Conservation (phyloP, 306 rosid species). For the Prunus mira region DNA sequence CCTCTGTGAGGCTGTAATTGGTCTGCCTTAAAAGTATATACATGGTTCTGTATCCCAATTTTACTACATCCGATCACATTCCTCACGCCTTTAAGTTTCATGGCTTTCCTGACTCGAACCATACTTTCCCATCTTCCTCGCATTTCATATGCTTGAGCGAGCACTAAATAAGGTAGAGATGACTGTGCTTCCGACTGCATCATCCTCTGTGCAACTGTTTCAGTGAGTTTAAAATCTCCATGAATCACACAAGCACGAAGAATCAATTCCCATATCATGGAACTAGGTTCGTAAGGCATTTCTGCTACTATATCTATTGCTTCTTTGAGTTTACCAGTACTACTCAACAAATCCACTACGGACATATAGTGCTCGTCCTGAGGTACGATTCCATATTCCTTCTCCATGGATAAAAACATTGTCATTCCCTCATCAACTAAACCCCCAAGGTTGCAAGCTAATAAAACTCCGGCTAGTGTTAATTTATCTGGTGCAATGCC, state of each 20-base stretch:
- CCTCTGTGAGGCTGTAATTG: conserved; percentile 59
- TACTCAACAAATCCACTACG: conserved; percentile 60
- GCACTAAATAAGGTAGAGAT: conserved; percentile 54
- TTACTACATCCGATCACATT: conserved; percentile 55
- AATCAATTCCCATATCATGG: conserved; percentile 51
- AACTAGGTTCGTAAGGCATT: conserved; percentile 44
- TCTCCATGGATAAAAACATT: conserved; percentile 58
- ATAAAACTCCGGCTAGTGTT: conserved; percentile 61
- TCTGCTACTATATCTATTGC: conserved; percentile 48
- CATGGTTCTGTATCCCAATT: conserved; percentile 53
- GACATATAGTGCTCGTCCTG: conserved; percentile 52
- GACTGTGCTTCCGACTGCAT: conserved; percentile 51
- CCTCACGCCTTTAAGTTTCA: conserved; percentile 35
- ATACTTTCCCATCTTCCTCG: conserved; percentile 77
- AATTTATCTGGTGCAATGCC: conserved; percentile 53
- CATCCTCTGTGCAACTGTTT: conserved; percentile 58
- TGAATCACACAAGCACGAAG: conserved; percentile 44
- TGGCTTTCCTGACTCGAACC: conserved; percentile 54
- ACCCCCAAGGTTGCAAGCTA: conserved; percentile 67
- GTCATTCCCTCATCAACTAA: conserved; percentile 59
- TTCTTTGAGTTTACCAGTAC: conserved; percentile 60
- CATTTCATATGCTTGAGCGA: conserved; percentile 56
- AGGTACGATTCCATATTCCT: conserved; percentile 55
- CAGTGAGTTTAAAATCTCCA: conserved; percentile 52
- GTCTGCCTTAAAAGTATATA: conserved; percentile 52